phyloP scores from a whole-genome alignment of 148 eudicot species.

The Polygonum maritimum region DNA sequence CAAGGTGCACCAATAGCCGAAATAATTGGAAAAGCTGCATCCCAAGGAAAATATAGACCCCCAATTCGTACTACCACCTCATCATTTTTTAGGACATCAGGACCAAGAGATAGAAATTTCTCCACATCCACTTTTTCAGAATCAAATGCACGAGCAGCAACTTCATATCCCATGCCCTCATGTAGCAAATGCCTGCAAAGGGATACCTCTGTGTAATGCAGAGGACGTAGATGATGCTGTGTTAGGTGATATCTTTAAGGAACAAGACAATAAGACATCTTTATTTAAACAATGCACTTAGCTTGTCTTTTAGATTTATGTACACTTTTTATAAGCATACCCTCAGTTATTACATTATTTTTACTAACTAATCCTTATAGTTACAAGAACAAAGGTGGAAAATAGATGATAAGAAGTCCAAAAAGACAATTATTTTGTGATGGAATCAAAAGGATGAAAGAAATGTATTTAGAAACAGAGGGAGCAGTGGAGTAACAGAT shows the following conservation, averaged over 20 bases:
- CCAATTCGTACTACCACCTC: constrained; percentile 37
- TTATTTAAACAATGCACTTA: background rate
- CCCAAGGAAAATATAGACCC: constrained; percentile 44
- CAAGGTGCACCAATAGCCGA: constrained; percentile 26
- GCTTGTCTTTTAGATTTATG: too few relatives aligned
- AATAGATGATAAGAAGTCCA: too few relatives aligned
- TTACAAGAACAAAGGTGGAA: too few relatives aligned
- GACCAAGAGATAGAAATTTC: constrained; percentile 25
- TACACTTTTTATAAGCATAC: too few relatives aligned
- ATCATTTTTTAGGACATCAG: constrained; percentile 22
- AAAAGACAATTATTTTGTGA: background rate
- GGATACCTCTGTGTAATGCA: constrained; percentile 25
- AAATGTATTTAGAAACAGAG: too few relatives aligned
- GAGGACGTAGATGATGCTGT: background rate
- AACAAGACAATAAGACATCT: background rate
- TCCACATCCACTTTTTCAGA: constrained; percentile 27
- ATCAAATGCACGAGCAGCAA: constrained; percentile 34
- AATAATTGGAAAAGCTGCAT: constrained; percentile 35
- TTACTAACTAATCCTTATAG: too few relatives aligned
- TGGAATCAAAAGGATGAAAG: background rate
- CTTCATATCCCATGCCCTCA: constrained; percentile 48
- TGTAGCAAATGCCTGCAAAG: constrained; percentile 34
- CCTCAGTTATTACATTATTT: too few relatives aligned
- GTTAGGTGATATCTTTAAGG: background rate
- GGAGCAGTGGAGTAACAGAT: background rate